Percentiles rank a stretch among this genome's conserved stretches.
Evolutionary conservation across 371 early-diverging fungal genomes (phyloP).

Genomic region (Encephalitozoon romaleae): DNA sequence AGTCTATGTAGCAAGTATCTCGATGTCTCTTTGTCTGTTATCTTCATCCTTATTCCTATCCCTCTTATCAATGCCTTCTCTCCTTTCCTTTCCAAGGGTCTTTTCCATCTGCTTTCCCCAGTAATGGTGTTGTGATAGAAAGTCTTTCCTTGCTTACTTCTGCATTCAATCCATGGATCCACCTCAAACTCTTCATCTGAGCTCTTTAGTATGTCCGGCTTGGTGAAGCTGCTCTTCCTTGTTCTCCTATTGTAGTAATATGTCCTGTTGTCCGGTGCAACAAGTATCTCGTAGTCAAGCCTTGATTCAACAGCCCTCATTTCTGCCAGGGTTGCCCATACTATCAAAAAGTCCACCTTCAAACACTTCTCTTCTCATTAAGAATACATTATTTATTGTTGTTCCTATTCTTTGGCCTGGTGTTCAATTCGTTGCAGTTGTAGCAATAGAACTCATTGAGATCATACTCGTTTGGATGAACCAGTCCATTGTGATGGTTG

Average conservation of each 20-base stretch:
- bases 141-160: not conserved
- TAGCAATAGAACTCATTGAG: slow-evolving; percentile 62
- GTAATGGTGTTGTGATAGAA: slow-evolving; percentile 6
- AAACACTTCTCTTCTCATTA: not conserved
- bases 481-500: slow-evolving; percentile 77
- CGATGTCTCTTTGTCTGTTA: not conserved
- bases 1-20: not conserved
- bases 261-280: not conserved
- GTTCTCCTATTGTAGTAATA: slow-evolving; percentile 4
- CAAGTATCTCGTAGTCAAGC: not conserved
- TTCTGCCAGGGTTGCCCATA: not conserved
- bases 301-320: not conserved
- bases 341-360: not conserved
- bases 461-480: slow-evolving; percentile 69
- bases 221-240: not conserved
- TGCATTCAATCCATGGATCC: slow-evolving; percentile 5
- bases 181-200: not conserved
- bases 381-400: not conserved
- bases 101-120: not conserved
- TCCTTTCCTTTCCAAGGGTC: not conserved
- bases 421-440: slow-evolving; percentile 39
- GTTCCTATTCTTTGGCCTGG: slow-evolving; percentile 3
- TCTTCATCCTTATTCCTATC: not conserved
- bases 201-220: not conserved
- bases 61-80: not conserved